These are phyloP conservation scores for Rhizopus arrhizus DNA, from an alignment of 371 early-diverging fungal genomes.

Conservation along the genomic window DNA sequence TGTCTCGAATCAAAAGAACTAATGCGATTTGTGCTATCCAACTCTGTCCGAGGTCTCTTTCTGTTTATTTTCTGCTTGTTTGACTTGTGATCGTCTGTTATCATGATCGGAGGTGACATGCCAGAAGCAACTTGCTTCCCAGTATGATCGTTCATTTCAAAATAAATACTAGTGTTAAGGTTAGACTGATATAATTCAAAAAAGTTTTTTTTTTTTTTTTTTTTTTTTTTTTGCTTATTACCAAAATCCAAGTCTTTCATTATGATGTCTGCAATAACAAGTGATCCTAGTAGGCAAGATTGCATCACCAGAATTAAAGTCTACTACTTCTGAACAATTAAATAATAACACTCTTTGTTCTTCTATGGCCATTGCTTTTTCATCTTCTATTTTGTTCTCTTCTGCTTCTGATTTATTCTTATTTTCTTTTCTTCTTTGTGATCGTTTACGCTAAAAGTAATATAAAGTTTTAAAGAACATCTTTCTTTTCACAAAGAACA, in stretches of 20 bases:
- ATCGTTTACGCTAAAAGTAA: constrained; percentile 45
- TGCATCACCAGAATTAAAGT: constrained; percentile 88
- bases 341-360: constrained; percentile 81
- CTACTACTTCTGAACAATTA: constrained; percentile 84
- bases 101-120: constrained; percentile 91
- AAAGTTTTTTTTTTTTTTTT: too few relatives aligned
- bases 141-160: constrained; percentile 73
- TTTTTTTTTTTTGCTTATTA: background rate
- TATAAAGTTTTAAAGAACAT: background rate
- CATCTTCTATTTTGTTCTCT: constrained; percentile 36
- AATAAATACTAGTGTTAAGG: constrained; percentile 57
- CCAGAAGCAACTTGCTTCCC: constrained; percentile 77
- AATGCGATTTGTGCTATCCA: background rate
- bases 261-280: constrained; percentile 94
- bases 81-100: constrained; percentile 95
- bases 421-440: constrained; percentile 58
- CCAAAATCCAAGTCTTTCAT: constrained; percentile 89
- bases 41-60: constrained; percentile 49
- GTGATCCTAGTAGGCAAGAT: constrained; percentile 91
- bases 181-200: background rate
- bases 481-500: background rate
- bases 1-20: constrained; percentile 3
- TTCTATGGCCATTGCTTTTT: constrained; percentile 58
- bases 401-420: constrained; percentile 31
- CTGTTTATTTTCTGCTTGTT: constrained; percentile 64